Percentiles rank a stretch among this genome's conserved stretches.
phyloP scores from a whole-genome alignment of 2,329 filamentous ascomycete species.

The Cryphonectria nitschkei region DNA sequence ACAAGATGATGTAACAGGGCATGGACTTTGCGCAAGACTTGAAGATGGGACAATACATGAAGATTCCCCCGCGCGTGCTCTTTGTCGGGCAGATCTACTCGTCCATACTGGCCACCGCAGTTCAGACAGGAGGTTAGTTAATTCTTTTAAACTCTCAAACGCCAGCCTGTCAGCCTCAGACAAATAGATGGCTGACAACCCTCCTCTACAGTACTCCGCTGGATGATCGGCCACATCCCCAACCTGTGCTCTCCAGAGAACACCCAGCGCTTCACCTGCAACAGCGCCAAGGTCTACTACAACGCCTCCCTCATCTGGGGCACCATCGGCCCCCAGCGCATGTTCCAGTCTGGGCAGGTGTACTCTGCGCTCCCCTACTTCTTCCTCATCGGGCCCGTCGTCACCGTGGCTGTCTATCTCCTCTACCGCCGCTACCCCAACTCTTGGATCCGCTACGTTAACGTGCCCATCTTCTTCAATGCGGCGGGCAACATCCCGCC shows the following conservation, averaged over 20 bases:
- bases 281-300: conserved; percentile 40
- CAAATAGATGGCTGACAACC: background rate
- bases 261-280: conserved; percentile 39
- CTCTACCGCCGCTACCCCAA: conserved; percentile 37
- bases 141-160: too few relatives aligned
- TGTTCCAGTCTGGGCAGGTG: conserved; percentile 38
- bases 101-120: conserved; percentile 38
- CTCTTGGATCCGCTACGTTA: conserved; percentile 39
- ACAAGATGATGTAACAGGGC: conserved; percentile 20
- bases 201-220: conserved; percentile 30
- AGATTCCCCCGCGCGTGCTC: conserved; percentile 39
- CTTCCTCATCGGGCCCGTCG: conserved; percentile 39
- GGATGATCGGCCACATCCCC: conserved; percentile 37
- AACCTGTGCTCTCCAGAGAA: conserved; percentile 37
- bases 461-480: conserved; percentile 41
- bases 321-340: conserved; percentile 39
- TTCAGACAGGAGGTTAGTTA: conserved; percentile 37
- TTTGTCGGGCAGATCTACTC: conserved; percentile 41
- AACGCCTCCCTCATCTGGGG: conserved; percentile 41
- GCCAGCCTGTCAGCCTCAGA: too few relatives aligned
- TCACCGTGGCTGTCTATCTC: conserved; percentile 36
- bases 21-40: conserved; percentile 40
- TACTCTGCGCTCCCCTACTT: conserved; percentile 40
- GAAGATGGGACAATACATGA: conserved; percentile 40
- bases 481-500: conserved; percentile 40